Evolutionary conservation across 2,329 filamentous ascomycete species (phyloP), one percentile per base, ranked within the genome.

Genomic region (Aphanocladium album): DNA sequence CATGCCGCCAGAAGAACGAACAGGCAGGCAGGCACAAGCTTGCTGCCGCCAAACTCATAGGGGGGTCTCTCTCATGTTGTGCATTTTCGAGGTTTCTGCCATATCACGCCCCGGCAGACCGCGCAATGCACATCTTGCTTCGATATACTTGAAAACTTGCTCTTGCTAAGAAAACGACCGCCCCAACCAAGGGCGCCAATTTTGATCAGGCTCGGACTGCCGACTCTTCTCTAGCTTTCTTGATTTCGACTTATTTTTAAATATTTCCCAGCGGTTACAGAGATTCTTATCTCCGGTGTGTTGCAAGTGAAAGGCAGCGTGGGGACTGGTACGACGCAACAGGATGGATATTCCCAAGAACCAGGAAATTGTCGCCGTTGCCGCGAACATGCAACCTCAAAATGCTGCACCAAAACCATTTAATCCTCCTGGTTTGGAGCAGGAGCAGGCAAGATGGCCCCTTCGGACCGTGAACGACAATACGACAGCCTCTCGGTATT

Each of bases 61-160:
- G 14, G 7, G 5, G 30, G 12, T 30, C 47, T 19, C 35, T 17
- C 25, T 41, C 33, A 17, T 50, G 17, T n/a, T 11, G 19, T 45
- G 5, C 11, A n/a, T 19, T 3, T 16, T 30, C 41, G 41, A 23
- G 33, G 33, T 4, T 21, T 43, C 17, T 43, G n/a, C 12, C 37
- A 33, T 27, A 45, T 47, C 27, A 19, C 30, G 35, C 41, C 50
- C 33, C 23, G 30, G 50, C 50, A 54, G 50, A 60, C 50, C 30
- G 37, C 50, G 57, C 50, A 54, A 60, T 60, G 57, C 57, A 54
- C 43, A 47, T 53, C 50, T 47, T 49, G 39, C 57, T 54, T 49
- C 41, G 43, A 54, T 49, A 54, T 35, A 46, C 37, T 60, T 60
- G 57, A 60, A 58, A 59, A 47, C 50, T 60, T 60, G 57, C 57